Conservation (phyloP, 2,329 filamentous ascomycete species). For the Xylaria multiplex region DNA sequence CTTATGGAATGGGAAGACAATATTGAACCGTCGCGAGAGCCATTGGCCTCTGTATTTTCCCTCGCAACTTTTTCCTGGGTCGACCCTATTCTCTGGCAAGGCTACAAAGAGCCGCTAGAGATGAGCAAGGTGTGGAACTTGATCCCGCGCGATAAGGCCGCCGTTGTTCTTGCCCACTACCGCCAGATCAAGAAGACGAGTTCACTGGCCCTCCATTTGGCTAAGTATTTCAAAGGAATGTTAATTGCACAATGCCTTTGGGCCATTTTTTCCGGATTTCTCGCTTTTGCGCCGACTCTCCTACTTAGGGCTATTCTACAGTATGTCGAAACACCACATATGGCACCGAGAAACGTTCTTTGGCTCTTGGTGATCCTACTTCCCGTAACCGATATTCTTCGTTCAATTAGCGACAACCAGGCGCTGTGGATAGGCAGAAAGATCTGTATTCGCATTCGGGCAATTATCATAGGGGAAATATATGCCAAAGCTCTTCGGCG, state of each 20-base stretch:
- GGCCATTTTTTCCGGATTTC: constrained; percentile 80
- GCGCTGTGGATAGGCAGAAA: constrained; percentile 93
- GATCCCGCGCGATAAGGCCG: constrained; percentile 86
- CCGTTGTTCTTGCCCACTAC: constrained; percentile 81
- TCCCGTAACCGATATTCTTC: constrained; percentile 81
- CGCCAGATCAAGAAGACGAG: constrained; percentile 85
- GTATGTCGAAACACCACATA: constrained; percentile 85
- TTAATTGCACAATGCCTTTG: constrained; percentile 82
- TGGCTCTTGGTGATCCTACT: constrained; percentile 96
- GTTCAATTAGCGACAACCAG: constrained; percentile 85
- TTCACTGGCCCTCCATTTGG: constrained; percentile 79
- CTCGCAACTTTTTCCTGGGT: constrained; percentile 91
- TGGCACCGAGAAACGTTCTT: constrained; percentile 83
- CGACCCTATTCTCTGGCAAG: constrained; percentile 86
- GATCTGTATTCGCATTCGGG: constrained; percentile 90
- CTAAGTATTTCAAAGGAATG: constrained; percentile 82
- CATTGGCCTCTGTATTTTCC: constrained; percentile 87
- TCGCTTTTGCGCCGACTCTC: constrained; percentile 91
- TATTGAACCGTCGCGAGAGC: constrained; percentile 86
- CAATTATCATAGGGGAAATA: constrained; percentile 96
- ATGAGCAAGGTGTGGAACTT: constrained; percentile 93
- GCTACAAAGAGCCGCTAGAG: constrained; percentile 85
- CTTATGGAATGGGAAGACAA: constrained; percentile 88
- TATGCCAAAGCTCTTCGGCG: constrained; percentile 94
- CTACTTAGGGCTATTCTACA: constrained; percentile 91